A percentile compares a stretch with the other conserved stretches of the same genome.
Conservation (phyloP, 805 yeast species). For the Lachancea meyersii region DNA sequence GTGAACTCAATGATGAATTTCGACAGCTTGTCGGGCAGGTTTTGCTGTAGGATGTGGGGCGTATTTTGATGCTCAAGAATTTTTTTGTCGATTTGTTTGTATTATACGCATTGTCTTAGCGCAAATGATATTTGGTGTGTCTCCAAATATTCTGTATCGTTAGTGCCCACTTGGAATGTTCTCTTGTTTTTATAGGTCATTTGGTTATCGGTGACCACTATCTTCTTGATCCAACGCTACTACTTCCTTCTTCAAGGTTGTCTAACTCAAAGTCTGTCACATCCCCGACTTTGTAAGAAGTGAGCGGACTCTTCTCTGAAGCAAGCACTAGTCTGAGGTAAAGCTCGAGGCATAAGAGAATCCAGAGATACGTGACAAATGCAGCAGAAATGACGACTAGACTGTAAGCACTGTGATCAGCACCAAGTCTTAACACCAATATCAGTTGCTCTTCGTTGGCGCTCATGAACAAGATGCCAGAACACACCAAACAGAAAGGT, state of each 20-base stretch:
- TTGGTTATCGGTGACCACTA: too few species aligned
- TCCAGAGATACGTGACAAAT: conserved; percentile 62
- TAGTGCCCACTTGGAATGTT: too few species aligned
- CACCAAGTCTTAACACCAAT: conserved; percentile 63
- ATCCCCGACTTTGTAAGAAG: not conserved
- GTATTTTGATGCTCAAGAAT: too few species aligned
- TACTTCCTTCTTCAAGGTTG: not conserved
- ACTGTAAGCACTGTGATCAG: conserved; percentile 81
- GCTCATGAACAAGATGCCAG: conserved; percentile 83
- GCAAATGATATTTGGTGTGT: too few species aligned
- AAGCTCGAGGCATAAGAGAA: conserved; percentile 50
- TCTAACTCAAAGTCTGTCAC: conserved; percentile 8
- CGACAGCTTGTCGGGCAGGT: too few species aligned
- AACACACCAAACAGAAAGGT: conserved; percentile 67
- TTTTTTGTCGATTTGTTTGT: too few species aligned
- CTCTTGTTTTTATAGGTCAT: too few species aligned
- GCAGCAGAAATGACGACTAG: conserved; percentile 68
- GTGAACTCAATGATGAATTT: too few species aligned
- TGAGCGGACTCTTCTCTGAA: not conserved
- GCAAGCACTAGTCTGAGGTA: conserved; percentile 37
- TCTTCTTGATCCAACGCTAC: not conserved
- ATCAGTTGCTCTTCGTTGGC: conserved; percentile 86
- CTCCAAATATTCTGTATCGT: too few species aligned
- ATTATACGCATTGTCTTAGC: too few species aligned
- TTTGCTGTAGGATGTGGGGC: too few species aligned